A percentile compares a stretch with the other conserved stretches of the same genome.
Conservation (phyloP, 129 eudicot species). For the Chrysanthemum seticuspe region DNA sequence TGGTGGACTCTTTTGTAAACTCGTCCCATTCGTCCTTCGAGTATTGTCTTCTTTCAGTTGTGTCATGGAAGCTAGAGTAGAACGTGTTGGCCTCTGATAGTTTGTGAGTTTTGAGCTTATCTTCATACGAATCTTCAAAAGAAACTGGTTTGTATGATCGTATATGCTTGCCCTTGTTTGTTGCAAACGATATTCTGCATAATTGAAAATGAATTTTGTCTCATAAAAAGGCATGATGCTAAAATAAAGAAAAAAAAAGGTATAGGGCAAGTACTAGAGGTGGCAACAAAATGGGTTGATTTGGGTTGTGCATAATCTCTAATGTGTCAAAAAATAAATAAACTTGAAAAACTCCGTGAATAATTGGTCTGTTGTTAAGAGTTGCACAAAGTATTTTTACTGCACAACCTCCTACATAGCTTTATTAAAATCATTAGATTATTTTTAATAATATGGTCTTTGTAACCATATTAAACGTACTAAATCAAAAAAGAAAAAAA, state of each 20-base stretch:
- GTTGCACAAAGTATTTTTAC: slow-evolving; percentile 4
- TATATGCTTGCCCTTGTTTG: slow-evolving; percentile 6
- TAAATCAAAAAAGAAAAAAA: background rate
- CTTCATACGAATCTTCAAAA: slow-evolving; percentile 25
- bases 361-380: background rate
- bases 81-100: slow-evolving; percentile 53
- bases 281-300: background rate
- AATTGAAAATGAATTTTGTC: background rate
- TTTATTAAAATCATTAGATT: background rate
- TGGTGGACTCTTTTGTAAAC: slow-evolving; percentile 71
- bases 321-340: background rate
- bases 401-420: background rate
- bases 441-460: background rate
- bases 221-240: background rate
- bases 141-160: slow-evolving; percentile 31
- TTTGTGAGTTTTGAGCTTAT: slow-evolving; percentile 18
- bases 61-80: slow-evolving; percentile 69
- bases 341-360: background rate
- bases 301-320: background rate
- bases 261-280: background rate
- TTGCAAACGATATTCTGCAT: background rate
- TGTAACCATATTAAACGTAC: background rate
- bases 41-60: slow-evolving; percentile 58
- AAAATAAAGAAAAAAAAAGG: background rate
- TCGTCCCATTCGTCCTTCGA: slow-evolving; percentile 77